Percentiles rank a stretch among this genome's conserved stretches.
These are phyloP conservation scores for Bothriochloa decipiens DNA, from an alignment of 176 grass and related monocot species.

Conservation along the genomic window DNA sequence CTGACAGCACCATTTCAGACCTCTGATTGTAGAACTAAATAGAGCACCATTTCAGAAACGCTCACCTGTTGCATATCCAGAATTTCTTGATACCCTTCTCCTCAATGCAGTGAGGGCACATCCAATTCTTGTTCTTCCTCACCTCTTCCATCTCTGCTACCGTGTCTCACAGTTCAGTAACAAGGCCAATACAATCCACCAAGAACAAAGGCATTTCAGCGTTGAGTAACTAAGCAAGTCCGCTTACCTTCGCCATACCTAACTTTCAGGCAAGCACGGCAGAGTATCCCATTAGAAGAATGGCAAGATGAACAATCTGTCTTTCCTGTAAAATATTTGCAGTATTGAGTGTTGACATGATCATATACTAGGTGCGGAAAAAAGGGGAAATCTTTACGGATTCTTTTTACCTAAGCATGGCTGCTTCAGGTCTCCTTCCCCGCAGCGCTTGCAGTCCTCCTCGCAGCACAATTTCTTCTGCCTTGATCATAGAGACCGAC, in stretches of 20 bases:
- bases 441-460: slow-evolving; percentile 84
- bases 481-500: slow-evolving; percentile 35
- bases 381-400: background rate
- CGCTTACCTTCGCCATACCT: slow-evolving; percentile 86
- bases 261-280: slow-evolving; percentile 90
- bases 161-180: slow-evolving; percentile 34
- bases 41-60: background rate
- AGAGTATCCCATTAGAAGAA: slow-evolving; percentile 76
- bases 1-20: background rate
- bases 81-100: slow-evolving; percentile 76
- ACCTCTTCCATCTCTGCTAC: slow-evolving; percentile 81
- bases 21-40: background rate
- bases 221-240: background rate
- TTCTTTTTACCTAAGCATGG: slow-evolving; percentile 71
- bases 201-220: slow-evolving; percentile 10
- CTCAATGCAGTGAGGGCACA: slow-evolving; percentile 91
- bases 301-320: slow-evolving; percentile 83
- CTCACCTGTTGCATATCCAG: slow-evolving; percentile 96
- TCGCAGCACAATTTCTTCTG: slow-evolving; percentile 94
- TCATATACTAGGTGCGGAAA: background rate
- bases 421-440: slow-evolving; percentile 58
- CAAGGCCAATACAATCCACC: slow-evolving; percentile 15
- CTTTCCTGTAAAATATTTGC: slow-evolving; percentile 61
- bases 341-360: background rate
- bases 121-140: slow-evolving; percentile 78